Base-by-base conservation (phyloP, 495 filamentous ascomycete genomes). In the Penicillium cinerascens region DNA sequence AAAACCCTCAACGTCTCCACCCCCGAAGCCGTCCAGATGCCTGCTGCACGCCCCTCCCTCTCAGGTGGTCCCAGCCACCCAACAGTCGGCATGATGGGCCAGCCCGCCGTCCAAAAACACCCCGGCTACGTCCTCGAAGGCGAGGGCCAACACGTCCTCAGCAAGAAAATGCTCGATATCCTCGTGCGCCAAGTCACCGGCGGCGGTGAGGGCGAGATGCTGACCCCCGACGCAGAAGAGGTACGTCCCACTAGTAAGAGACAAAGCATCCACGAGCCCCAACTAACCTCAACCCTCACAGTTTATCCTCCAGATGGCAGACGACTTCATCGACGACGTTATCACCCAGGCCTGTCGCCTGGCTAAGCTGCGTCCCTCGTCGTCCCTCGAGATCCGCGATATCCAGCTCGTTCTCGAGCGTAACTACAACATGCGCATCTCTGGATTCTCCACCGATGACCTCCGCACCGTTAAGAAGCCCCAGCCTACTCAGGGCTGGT, bases 351-450 rank as follows among this genome's bases (percentile, higher is more conserved):
- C 93, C 25, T 98, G 93, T 72, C 87, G 87, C 56, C 84, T 95
- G 45, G 90, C 93, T 61, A 98, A 97, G 70, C 82, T 95, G 40
- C 87, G 93, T 22, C 86, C 87, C n/a, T 90, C 88, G 10, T 87
- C 89, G 49, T 82, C 84, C 0, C 85, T 98, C 7, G 93, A 98
- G 58, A 86, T 96, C 43, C 88, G 91, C 55, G 93, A 98, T 66
- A 81, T 98, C 44, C 93, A 97, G 72, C 85, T 97, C 27, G 85
- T 96, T 21, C 85, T 98, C 16, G 93, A 98, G 74, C 88, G 95
- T 49, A 92, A 91, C 66, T 97, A 95, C 82, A 97, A 97, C 70
- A 97, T 97, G 74, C 88, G 93, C 50, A 89, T 97, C 51, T 95
- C 93, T 0, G 93, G 93, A 29, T 97, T 95, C 70, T 84, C 90